phyloP scores from a whole-genome alignment of 139 green algal genomes.

The Chlamydomonas sphaeroides region DNA sequence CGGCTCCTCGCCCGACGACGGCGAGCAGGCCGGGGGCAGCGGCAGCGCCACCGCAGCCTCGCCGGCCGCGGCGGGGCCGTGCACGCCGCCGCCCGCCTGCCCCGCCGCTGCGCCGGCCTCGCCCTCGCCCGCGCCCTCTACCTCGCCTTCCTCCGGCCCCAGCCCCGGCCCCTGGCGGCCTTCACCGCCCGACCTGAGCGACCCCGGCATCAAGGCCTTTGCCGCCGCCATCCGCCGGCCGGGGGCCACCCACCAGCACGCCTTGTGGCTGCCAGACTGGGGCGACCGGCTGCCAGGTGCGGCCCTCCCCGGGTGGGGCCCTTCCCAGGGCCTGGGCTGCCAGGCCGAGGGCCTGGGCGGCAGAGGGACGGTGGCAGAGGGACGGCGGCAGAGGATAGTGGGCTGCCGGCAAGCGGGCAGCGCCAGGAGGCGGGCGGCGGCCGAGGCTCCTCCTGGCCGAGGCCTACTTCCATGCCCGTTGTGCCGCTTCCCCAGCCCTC shows the following conservation, averaged over 20 bases:
- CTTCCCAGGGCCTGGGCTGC: no score
- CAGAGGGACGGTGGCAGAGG: no score
- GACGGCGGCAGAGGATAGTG: no score
- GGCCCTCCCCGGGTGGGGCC: not conserved
- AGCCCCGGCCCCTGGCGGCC: not conserved
- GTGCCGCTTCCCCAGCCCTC: no score
- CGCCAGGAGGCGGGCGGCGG: no score
- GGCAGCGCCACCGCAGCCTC: not conserved
- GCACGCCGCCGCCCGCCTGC: not conserved
- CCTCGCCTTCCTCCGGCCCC: not conserved
- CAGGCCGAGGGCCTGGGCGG: no score
- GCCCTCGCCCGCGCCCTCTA: not conserved
- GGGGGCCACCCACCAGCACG: constrained; percentile 8
- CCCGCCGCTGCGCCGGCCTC: not conserved
- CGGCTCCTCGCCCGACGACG: no score
- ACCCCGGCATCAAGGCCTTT: constrained; percentile 33
- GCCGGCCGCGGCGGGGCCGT: not conserved
- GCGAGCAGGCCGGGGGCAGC: no score
- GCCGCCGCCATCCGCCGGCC: not conserved
- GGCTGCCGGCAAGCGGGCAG: no score
- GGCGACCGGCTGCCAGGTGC: constrained; percentile 5
- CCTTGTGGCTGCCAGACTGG: constrained; percentile 37
- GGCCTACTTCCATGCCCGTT: no score
- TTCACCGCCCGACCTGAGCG: not conserved
- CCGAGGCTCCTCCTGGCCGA: no score